Conservation (phyloP, 371 early-diverging fungal species). For the Mortierella sp. region DNA sequence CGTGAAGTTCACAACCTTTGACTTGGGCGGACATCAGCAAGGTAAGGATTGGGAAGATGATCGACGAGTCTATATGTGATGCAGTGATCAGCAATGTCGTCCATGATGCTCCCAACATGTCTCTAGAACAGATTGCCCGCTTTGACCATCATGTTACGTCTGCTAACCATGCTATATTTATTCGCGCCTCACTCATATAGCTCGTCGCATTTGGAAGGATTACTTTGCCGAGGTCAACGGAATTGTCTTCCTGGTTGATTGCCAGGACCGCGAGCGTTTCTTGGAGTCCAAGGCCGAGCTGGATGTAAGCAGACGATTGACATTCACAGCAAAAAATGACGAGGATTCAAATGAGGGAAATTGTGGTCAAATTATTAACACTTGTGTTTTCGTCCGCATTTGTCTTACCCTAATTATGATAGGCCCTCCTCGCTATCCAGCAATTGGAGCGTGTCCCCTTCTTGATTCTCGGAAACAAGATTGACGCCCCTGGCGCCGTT, state of each 20-base stretch:
- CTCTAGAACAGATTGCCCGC: no score
- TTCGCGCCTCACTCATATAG: constrained; percentile 49
- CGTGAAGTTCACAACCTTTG: constrained; percentile 96
- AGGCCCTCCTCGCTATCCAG: constrained; percentile 94
- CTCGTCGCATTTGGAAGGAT: constrained; percentile 98
- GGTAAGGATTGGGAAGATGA: constrained; percentile 58
- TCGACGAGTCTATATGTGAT: background rate
- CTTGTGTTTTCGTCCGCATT: background rate
- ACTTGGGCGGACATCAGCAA: constrained; percentile 97
- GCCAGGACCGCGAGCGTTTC: constrained; percentile 89
- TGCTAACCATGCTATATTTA: background rate
- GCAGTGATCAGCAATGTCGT: no score
- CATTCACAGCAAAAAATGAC: no score
- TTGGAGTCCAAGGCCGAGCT: constrained; percentile 94
- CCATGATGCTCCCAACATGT: no score
- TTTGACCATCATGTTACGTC: background rate
- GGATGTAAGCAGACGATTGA: constrained; percentile 72
- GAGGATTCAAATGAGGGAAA: background rate
- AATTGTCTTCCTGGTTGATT: constrained; percentile 97
- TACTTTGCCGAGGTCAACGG: constrained; percentile 98
- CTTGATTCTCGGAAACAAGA: constrained; percentile 98
- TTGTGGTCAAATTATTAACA: background rate
- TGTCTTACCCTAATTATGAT: background rate
- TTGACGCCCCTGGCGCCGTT: constrained; percentile 95
- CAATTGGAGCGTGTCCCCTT: constrained; percentile 93